These are phyloP conservation scores for Pyrus bretschneideri DNA, from an alignment of 306 rosid species.

Conservation along the genomic window DNA sequence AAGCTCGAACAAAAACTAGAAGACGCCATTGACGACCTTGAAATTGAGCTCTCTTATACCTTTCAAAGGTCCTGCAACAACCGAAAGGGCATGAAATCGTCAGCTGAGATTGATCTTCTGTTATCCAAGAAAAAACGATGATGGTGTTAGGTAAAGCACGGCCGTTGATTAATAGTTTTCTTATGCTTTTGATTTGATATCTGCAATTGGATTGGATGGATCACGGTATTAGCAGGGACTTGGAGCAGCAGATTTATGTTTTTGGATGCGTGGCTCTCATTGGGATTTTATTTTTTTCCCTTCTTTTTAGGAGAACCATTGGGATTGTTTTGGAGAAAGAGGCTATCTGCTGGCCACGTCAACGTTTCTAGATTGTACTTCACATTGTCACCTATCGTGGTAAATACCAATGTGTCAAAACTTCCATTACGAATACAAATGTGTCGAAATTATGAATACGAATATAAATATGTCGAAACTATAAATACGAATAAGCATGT, in stretches of 20 bases:
- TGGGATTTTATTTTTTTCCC: not conserved
- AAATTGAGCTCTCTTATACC: not conserved
- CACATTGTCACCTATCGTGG: no score
- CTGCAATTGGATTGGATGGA: not conserved
- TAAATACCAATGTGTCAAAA: no score
- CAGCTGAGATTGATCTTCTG: not conserved
- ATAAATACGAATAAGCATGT: no score
- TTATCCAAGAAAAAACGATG: not conserved
- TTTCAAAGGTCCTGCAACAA: not conserved
- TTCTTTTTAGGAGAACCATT: not conserved
- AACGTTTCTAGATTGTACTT: no score
- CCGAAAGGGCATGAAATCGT: not conserved
- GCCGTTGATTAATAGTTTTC: not conserved
- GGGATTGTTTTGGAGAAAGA: not conserved
- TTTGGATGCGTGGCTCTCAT: not conserved
- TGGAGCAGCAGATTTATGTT: not conserved
- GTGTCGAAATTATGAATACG: no score
- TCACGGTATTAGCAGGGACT: not conserved
- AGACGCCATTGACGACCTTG: constrained; percentile 39
- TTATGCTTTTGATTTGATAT: not conserved
- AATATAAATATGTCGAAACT: no score
- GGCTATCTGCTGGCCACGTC: constrained; percentile 11
- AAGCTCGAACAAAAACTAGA: constrained; percentile 25
- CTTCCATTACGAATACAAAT: no score
- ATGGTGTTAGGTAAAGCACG: not conserved